Base-by-base conservation (phyloP, 345 rosid species). In the Boechera retrofracta region DNA sequence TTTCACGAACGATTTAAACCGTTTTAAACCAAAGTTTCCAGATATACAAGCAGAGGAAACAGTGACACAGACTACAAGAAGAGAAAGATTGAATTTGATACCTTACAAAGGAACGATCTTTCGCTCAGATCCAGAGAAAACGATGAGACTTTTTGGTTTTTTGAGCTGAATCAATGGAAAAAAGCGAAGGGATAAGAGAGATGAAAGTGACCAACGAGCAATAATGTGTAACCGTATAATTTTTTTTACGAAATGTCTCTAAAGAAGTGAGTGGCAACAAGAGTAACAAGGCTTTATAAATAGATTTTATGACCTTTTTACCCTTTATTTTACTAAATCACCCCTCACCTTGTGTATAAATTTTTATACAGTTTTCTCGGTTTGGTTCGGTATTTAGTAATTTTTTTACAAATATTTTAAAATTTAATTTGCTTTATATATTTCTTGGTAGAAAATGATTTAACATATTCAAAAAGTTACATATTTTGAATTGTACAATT, bases 131-230 rank as follows among this genome's bases (percentile, higher is more conserved):
- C 73, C 69, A 66, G 66, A 60, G 67, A 65, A 10, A 42, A 55
- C 44, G 59, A 69, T 5, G 79, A 58, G 62, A 58, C 8, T 59
- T 31, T n/a, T n/a, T 35, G 21, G 6, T 21, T 53, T 21, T n/a
- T 24, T 6, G 33, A 35, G 68, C 38, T 64, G 52, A 74, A 78
- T 69, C 82, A 45, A 67, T 57, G 71, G 31, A 53, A 59, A 53
- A 59, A 75, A 67, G 64, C 72, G 15, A 75, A 70, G 62, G 42
- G 73, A 65, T 49, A 65, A 75, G 79, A 64, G 73, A 53, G 69
- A 52, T 49, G 78, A 71, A 78, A 74, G 77, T 47, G 77, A 78
- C 68, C 73, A 78, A 61, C 71, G 70, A 69, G 31, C 73, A 70
- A 72, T 64, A 53, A 77, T 67, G 69, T 44, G 49, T 31, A 63